Evolutionary conservation across 371 early-diverging fungal genomes (phyloP), one percentile per base, ranked within the genome.

Genomic region (Neoconidiobolus thromboides): DNA sequence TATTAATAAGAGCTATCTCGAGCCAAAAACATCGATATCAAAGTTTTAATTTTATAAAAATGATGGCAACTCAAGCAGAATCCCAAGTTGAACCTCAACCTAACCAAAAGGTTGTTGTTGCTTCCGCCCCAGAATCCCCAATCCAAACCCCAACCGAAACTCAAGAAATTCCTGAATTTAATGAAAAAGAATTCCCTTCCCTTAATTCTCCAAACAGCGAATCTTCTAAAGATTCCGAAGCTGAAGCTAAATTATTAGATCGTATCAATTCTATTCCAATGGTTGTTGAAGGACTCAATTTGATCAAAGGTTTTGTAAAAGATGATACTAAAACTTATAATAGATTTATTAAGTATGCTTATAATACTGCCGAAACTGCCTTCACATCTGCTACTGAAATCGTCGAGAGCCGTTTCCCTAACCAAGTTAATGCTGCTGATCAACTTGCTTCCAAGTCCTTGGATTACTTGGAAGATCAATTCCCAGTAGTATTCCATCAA

Each of bases 401-500:
- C 46, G 77, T 75, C 63, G 65, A 71, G 41, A 67, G 67, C 37
- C 65, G 68, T 12, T 73, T 77, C 57, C 76, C 80, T 63, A 72
- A 73, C 50, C 66, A 64, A 46, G 60, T 71, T 49, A 61, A 69
- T 48, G 72, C 67, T 38, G 76, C 72, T 9, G 83, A 83, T 62
- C 67, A 76, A 36, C 57, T 81, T 40, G 85, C 79, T 43, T 71
- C 73, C 43, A 69, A 74, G 57, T 81, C 85, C 5, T 71, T 86
- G 37, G 82, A 83, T 59, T 47, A 74, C 14, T 60, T 86, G 36
- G 82, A 83, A 60, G 62, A 66, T 2, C 73, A 70, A 42, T 76
- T 79, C 64, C 81, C 82, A 9, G 70, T 80, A 37, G 73, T 85
- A 43, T 72, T 64, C 43, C 66, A 78, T 63, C 26, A 26, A 26